A percentile compares a stretch with the other conserved stretches of the same genome.
phyloP scores from a whole-genome alignment of 257 asterid genomes.

The Verbascum thapsus region DNA sequence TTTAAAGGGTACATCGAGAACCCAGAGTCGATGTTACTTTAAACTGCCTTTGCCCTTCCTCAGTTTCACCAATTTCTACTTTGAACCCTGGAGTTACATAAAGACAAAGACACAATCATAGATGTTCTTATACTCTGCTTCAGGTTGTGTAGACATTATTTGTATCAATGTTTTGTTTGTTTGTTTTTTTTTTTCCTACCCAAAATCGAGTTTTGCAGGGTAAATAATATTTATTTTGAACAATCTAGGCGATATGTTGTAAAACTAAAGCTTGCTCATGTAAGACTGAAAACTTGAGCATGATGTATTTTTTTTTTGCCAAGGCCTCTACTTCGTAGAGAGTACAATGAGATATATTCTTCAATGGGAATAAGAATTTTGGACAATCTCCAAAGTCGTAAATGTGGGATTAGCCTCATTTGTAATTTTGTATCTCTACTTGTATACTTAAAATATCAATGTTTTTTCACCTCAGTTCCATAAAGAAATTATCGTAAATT shows the following conservation, averaged over 20 bases:
- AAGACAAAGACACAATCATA: slow-evolving; percentile 18
- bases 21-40: slow-evolving; percentile 91
- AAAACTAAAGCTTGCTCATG: slow-evolving; percentile 35
- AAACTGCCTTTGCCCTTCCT: slow-evolving; percentile 24
- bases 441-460: too few relatives aligned
- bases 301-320: slow-evolving; percentile 25
- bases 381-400: too few relatives aligned
- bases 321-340: slow-evolving; percentile 6
- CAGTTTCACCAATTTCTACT: slow-evolving; percentile 17
- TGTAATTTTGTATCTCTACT: too few relatives aligned
- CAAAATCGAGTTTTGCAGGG: slow-evolving; percentile 21
- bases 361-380: slow-evolving; percentile 17
- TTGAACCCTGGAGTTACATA: slow-evolving; percentile 23
- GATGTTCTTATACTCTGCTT: slow-evolving; percentile 25
- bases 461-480: too few relatives aligned
- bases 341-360: too few relatives aligned
- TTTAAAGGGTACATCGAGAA: slow-evolving; percentile 94
- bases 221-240: slow-evolving; percentile 30
- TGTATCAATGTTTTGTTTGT: slow-evolving; percentile 31
- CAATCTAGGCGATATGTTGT: slow-evolving; percentile 33
- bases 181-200: slow-evolving; percentile 22
- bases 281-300: slow-evolving; percentile 35
- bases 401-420: too few relatives aligned
- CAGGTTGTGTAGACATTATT: slow-evolving; percentile 17
- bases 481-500: too few relatives aligned